Base-by-base conservation (phyloP, 441 rosid genomes). In the Erysimum pusillum region DNA sequence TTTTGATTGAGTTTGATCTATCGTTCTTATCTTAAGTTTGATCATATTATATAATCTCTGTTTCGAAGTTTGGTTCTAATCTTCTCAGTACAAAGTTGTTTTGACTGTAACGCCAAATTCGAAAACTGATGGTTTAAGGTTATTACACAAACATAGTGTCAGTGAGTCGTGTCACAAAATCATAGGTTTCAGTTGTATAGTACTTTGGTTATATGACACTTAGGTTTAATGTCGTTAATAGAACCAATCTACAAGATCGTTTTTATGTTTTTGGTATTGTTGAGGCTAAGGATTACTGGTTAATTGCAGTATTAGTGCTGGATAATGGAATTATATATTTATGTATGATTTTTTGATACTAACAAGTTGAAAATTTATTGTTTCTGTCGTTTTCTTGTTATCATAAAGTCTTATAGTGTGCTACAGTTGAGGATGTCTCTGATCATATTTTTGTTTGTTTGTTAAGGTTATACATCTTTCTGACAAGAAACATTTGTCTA, bases 81-180 rank as follows among this genome's bases (percentile, higher is more conserved):
- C 22, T 45, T 45, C 7, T 1, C 22, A 34, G 20, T 57, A 25
- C 35, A 44, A 41, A 41, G 54, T 42, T 69, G 54, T 2, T 59
- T 59, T 60, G 38, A 48, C 52, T 71, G 15, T 44, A 56, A 58
- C 13, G 46, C 58, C 38, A 14, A 59, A 14, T 58, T 58, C 64
- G 46, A 70, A 45, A 34, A 45, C 10, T 70, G 58, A 58, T 58
- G 42, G 28, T 44, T 44, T 44, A 42, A 6, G 57, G 41, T 54
- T 54, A 12, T 53, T 18, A 2, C 14, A 56, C 10, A 34, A 58
- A 15, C 25, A 36, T 59, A 6, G 42, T 25, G 2, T 25, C 28
- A 25, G 28, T 25, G 28, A 25, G 28, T 25, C 28, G 28, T 36
- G 17, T 34, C 42, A 4, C 0, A 4, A 34, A 2, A 57, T 56